Evolutionary conservation across 495 filamentous ascomycete species (phyloP).

Genomic region (Hypoxylon crocopeplum): DNA sequence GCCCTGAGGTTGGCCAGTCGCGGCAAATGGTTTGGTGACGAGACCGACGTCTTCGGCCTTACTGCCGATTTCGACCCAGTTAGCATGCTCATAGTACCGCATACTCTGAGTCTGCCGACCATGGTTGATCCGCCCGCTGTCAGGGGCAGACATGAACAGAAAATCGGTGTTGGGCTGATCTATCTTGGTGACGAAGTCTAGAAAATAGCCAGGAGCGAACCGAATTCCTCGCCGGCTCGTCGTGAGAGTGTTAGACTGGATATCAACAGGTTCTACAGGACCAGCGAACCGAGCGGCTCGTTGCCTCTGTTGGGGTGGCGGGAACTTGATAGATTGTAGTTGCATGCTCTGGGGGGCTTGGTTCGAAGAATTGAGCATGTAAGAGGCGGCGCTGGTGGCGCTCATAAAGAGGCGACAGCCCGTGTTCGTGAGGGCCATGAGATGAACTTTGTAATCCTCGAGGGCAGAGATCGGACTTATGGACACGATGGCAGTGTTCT

Average conservation of each 20-base stretch:
- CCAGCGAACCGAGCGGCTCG: conserved; percentile 34
- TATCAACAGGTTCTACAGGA: conserved; percentile 46
- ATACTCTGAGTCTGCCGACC: conserved; percentile 56
- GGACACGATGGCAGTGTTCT: conserved; percentile 73
- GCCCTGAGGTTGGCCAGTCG: conserved; percentile 71
- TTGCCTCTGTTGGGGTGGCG: conserved; percentile 57
- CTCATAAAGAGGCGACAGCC: conserved; percentile 92
- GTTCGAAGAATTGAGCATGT: conserved; percentile 64
- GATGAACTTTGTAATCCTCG: conserved; percentile 82
- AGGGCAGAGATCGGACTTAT: conserved; percentile 81
- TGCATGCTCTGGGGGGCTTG: conserved; percentile 93
- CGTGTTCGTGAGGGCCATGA: conserved; percentile 89
- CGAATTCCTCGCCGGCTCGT: conserved; percentile 65
- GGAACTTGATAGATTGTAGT: conserved; percentile 92
- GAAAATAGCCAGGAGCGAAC: conserved; percentile 89
- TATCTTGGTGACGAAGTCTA: conserved; percentile 72
- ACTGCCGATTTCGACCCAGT: conserved; percentile 74
- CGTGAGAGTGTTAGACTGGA: conserved; percentile 55
- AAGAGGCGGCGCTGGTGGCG: conserved; percentile 79
- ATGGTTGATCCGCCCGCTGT: conserved; percentile 78
- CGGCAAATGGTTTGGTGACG: conserved; percentile 71
- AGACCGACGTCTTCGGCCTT: conserved; percentile 77
- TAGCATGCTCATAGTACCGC: conserved; percentile 72
- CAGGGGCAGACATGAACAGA: conserved; percentile 85
- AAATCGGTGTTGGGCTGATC: conserved; percentile 59